A percentile compares a stretch with the other conserved stretches of the same genome.
Evolutionary conservation across 768 basidiomycete genomes (phyloP).

Genomic region (Boletus rubescentipes): DNA sequence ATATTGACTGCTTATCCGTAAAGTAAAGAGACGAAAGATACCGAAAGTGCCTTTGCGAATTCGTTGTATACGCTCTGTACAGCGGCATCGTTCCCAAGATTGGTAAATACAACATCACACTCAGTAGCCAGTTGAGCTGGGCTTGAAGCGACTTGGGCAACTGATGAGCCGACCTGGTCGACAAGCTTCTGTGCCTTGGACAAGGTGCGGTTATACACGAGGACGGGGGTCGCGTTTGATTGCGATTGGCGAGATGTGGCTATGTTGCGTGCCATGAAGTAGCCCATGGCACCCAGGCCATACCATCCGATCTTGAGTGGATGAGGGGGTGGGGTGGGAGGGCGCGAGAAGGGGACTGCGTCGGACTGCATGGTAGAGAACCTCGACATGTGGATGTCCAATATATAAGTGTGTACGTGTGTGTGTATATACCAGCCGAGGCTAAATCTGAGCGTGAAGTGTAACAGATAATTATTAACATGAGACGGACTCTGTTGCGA

Average conservation of each 20-base stretch:
- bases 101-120: slow-evolving; percentile 77
- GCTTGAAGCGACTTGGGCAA: slow-evolving; percentile 54
- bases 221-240: slow-evolving; percentile 47
- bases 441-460: neutral
- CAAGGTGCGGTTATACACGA: slow-evolving; percentile 74
- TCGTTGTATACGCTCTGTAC: slow-evolving; percentile 62
- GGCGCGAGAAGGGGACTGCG: slow-evolving; percentile 56
- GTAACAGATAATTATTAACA: neutral
- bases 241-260: slow-evolving; percentile 50
- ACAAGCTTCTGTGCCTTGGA: slow-evolving; percentile 59
- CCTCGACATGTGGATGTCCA: slow-evolving; percentile 2
- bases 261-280: slow-evolving; percentile 76
- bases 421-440: neutral
- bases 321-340: slow-evolving; percentile 46
- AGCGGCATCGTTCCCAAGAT: slow-evolving; percentile 68
- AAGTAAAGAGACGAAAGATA: slow-evolving; percentile 25
- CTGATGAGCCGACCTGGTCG: slow-evolving; percentile 52
- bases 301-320: slow-evolving; percentile 43
- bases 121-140: slow-evolving; percentile 58
- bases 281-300: slow-evolving; percentile 69
- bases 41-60: slow-evolving; percentile 60
- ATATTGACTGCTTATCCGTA: neutral
- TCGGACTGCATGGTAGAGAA: slow-evolving; percentile 12
- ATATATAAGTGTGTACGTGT: slow-evolving; percentile 1
- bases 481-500: too few relatives aligned